A percentile compares a stretch with the other conserved stretches of the same genome.
phyloP scores from a whole-genome alignment of 202 grass and related monocot species.

The Zoysia matrella region DNA sequence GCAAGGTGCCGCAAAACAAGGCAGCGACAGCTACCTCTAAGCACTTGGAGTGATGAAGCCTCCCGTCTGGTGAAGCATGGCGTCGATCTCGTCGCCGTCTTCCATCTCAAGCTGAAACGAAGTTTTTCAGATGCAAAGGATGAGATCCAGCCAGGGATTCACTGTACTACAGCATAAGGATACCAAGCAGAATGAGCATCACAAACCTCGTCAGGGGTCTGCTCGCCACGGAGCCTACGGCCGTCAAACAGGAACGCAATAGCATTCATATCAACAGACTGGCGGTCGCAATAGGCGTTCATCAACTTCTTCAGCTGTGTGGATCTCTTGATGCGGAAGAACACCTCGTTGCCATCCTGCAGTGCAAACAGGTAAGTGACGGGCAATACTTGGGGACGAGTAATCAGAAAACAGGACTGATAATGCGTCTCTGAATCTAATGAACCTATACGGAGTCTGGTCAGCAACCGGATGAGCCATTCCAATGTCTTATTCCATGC shows the following conservation, averaged over 20 bases:
- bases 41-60: slow-evolving; percentile 30
- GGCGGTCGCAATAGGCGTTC: slow-evolving; percentile 88
- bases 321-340: slow-evolving; percentile 78
- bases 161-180: neutral
- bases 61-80: slow-evolving; percentile 93
- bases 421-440: neutral
- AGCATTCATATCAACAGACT: slow-evolving; percentile 75
- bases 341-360: slow-evolving; percentile 94
- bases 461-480: neutral
- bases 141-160: neutral
- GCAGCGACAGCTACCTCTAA: slow-evolving; percentile 21
- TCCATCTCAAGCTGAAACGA: slow-evolving; percentile 82
- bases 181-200: neutral
- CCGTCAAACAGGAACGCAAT: slow-evolving; percentile 91
- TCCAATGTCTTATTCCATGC: neutral
- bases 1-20: neutral
- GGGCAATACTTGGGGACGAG: neutral
- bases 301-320: slow-evolving; percentile 92
- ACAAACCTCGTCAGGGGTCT: slow-evolving; percentile 74
- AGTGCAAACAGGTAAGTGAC: neutral
- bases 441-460: neutral
- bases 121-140: neutral
- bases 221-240: slow-evolving; percentile 75
- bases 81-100: slow-evolving; percentile 86
- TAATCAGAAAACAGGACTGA: too few species aligned